Conservation (phyloP, 768 basidiomycete species). For the Amanita polypyramis region DNA sequence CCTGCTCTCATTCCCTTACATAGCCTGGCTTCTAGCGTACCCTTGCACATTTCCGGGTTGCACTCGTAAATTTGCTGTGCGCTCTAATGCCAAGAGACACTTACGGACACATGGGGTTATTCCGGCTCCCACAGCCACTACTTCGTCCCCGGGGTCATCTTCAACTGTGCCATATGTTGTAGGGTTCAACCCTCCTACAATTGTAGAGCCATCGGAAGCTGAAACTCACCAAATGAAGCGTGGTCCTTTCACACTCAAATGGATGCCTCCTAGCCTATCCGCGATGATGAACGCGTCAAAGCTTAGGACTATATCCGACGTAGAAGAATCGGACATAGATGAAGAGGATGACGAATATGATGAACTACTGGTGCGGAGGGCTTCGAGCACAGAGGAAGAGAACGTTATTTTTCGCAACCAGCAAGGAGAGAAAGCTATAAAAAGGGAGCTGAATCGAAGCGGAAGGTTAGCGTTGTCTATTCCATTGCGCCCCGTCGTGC, state of each 20-base stretch:
- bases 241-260: constrained; percentile 23
- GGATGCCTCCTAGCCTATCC: constrained; percentile 31
- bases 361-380: not conserved
- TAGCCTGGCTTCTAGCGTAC: constrained; percentile 24
- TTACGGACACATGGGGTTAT: constrained; percentile 61
- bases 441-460: not conserved
- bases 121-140: constrained; percentile 10
- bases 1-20: not conserved
- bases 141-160: constrained; percentile 2
- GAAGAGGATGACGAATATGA: constrained; percentile 10
- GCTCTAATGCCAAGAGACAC: constrained; percentile 75
- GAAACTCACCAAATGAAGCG: constrained; percentile 10
- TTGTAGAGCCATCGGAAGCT: constrained; percentile 13
- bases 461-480: constrained; percentile 15
- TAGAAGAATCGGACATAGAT: constrained; percentile 13
- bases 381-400: constrained; percentile 7
- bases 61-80: constrained; percentile 60
- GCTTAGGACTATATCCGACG: constrained; percentile 17
- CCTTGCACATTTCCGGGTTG: constrained; percentile 52
- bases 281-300: constrained; percentile 17
- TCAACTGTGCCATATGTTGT: constrained; percentile 21
- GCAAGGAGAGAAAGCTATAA: not conserved
- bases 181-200: constrained; percentile 28
- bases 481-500: constrained; percentile 18
- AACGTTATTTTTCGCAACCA: not conserved